Conservation (phyloP, 805 yeast species). For the Candida saitoana region DNA sequence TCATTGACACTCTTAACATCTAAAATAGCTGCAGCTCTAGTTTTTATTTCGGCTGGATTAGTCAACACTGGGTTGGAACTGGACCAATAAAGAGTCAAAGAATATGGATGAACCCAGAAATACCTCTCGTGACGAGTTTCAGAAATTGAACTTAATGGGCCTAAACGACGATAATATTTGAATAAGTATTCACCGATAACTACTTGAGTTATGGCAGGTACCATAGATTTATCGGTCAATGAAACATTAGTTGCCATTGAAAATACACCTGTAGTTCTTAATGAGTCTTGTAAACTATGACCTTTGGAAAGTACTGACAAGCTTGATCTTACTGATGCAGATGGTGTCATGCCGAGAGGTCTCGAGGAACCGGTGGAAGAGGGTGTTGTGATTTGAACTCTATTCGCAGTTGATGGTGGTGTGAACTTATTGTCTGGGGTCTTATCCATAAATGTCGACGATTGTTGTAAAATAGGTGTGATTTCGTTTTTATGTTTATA, state of each 20-base stretch:
- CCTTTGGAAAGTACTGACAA: slow-evolving; percentile 26
- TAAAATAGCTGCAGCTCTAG: slow-evolving; percentile 76
- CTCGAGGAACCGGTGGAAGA: slow-evolving; percentile 7
- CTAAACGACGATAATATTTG: slow-evolving; percentile 78
- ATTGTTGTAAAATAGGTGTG: slow-evolving; percentile 19
- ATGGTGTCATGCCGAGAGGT: slow-evolving; percentile 12
- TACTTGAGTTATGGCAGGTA: slow-evolving; percentile 85
- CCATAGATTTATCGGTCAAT: slow-evolving; percentile 64
- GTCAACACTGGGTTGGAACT: slow-evolving; percentile 70
- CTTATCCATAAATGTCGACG: slow-evolving; percentile 17
- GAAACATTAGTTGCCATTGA: slow-evolving; percentile 62
- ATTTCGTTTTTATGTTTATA: slow-evolving; percentile 26
- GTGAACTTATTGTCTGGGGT: slow-evolving; percentile 6
- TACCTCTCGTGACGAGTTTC: slow-evolving; percentile 85
- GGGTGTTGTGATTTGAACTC: slow-evolving; percentile 8
- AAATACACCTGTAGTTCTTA: slow-evolving; percentile 29
- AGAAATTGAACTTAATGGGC: slow-evolving; percentile 68
- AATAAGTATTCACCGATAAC: slow-evolving; percentile 87
- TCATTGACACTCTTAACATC: slow-evolving; percentile 79
- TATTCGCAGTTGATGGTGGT: slow-evolving; percentile 15
- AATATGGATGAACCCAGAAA: slow-evolving; percentile 96
- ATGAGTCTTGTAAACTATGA: slow-evolving; percentile 28
- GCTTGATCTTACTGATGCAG: slow-evolving; percentile 25
- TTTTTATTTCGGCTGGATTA: slow-evolving; percentile 61
- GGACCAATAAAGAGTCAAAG: slow-evolving; percentile 88